Evolutionary conservation across 1,284 basidiomycete species (phyloP).

Genomic region (Microbotryum violaceum): DNA sequence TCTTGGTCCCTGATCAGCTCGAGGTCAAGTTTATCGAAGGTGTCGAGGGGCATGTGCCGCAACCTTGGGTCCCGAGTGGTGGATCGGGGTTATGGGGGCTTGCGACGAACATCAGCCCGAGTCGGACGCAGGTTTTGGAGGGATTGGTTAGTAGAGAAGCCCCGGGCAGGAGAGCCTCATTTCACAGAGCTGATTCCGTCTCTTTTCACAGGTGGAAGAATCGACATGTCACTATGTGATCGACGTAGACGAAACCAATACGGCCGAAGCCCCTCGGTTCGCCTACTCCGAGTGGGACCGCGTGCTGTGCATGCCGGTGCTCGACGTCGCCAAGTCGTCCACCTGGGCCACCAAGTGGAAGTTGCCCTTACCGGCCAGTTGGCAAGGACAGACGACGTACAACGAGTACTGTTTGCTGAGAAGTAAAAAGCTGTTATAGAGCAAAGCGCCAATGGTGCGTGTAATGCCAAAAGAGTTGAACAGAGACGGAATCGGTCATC

Average conservation of each 20-base stretch:
- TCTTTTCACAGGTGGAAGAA: constrained; percentile 54
- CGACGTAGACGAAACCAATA: constrained; percentile 54
- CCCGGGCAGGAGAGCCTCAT: constrained; percentile 57
- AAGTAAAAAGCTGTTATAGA: constrained; percentile 22
- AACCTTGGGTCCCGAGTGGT: constrained; percentile 55
- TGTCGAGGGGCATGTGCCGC: constrained; percentile 80
- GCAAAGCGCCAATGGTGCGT: no score
- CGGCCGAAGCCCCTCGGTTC: constrained; percentile 67
- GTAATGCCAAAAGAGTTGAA: no score
- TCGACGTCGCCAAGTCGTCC: constrained; percentile 67
- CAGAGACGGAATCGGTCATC: no score
- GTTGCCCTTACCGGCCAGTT: constrained; percentile 57
- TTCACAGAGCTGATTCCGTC: constrained; percentile 1
- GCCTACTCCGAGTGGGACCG: constrained; percentile 65
- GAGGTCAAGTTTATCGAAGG: constrained; percentile 80
- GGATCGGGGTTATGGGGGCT: constrained; percentile 54
- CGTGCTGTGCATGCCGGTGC: constrained; percentile 65
- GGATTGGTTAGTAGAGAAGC: constrained; percentile 58
- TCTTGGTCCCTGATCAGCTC: constrained; percentile 74
- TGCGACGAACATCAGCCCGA: constrained; percentile 56
- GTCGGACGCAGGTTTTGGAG: constrained; percentile 71
- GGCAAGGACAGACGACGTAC: constrained; percentile 50
- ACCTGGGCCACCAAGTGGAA: constrained; percentile 65
- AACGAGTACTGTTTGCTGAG: constrained; percentile 49
- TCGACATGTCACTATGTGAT: constrained; percentile 75